Conservation (phyloP, 176 grass and related monocot genomes). For the Aegilops speltoides region DNA sequence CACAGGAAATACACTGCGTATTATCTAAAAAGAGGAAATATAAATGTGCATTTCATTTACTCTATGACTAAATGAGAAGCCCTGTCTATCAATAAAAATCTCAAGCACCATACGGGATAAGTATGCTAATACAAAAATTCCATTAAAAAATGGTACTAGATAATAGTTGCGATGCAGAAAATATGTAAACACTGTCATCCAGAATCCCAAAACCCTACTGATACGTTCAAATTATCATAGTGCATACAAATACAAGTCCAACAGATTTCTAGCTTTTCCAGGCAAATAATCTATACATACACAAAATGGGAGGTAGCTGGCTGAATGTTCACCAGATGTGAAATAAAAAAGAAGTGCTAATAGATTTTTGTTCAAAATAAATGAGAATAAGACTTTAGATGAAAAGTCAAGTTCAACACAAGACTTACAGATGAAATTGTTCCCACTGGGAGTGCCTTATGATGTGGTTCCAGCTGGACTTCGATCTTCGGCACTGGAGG, state of each 20-base stretch:
- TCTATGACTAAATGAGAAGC: not conserved
- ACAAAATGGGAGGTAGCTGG: not conserved
- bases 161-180: not conserved
- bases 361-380: not conserved
- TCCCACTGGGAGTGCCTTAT: conserved; percentile 74
- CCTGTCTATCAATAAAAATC: not conserved
- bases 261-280: conserved; percentile 8
- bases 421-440: conserved; percentile 69
- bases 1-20: not conserved
- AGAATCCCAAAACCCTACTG: not conserved
- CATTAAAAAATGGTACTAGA: not conserved
- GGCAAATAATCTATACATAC: not conserved
- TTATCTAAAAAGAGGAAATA: not conserved
- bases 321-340: conserved; percentile 18
- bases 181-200: not conserved
- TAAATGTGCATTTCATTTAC: not conserved
- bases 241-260: not conserved
- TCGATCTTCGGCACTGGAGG: conserved; percentile 80
- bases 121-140: conserved; percentile 9
- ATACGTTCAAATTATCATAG: not conserved
- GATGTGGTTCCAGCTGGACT: conserved; percentile 69
- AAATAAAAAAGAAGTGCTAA: conserved; percentile 6
- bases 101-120: not conserved
- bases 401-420: not conserved
- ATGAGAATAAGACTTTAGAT: not conserved